Percentiles rank a stretch among this genome's conserved stretches.
phyloP scores from a whole-genome alignment of 176 grass and related monocot species.

The Secale cereale region DNA sequence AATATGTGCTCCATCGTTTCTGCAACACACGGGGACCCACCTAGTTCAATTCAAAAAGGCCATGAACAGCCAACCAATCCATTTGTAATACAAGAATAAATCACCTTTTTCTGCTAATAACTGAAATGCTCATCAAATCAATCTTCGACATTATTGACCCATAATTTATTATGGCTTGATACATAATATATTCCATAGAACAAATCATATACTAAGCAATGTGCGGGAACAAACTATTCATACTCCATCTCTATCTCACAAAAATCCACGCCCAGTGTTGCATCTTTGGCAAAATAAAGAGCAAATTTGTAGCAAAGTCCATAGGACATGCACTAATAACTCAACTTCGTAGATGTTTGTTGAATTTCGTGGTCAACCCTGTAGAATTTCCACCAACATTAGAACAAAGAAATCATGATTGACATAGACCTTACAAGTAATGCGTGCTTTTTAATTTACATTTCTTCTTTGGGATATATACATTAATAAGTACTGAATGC shows the following conservation, averaged over 20 bases:
- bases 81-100: not conserved
- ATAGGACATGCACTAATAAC: not conserved
- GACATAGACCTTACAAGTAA: not conserved
- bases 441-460: not conserved
- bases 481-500: not conserved
- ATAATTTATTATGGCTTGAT: not conserved
- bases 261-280: not conserved
- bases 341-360: not conserved
- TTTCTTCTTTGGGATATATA: not conserved
- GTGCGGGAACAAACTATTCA: not conserved
- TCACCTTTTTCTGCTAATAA: not conserved
- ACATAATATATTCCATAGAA: not conserved
- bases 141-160: not conserved
- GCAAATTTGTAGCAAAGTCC: not conserved
- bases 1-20: too few relatives aligned
- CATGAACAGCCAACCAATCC: too few relatives aligned
- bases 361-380: not conserved
- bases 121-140: not conserved
- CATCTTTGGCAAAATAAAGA: not conserved
- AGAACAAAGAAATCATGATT: not conserved
- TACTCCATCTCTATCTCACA: not conserved
- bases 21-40: too few relatives aligned
- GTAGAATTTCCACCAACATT: not conserved
- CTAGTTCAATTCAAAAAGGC: too few relatives aligned
- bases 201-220: not conserved